Evolutionary conservation across 306 rosid genomes (phyloP).

Genomic region (Malus orientalis): DNA sequence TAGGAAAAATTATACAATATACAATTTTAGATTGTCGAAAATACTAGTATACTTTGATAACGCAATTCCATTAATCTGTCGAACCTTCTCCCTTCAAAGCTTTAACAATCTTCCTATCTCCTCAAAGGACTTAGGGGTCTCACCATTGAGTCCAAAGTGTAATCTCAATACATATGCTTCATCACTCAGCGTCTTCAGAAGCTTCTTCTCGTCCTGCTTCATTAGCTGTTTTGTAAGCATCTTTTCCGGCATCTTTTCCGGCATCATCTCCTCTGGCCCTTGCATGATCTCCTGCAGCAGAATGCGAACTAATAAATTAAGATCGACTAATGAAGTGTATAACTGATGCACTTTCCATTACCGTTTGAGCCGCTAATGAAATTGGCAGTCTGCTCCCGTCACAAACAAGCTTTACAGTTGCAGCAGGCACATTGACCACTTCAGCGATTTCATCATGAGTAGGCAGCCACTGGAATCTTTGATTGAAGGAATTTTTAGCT

Average conservation of each 20-base stretch:
- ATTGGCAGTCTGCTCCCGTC: constrained; percentile 45
- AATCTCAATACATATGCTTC: constrained; percentile 53
- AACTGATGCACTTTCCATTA: background rate
- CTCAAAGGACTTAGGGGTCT: constrained; percentile 42
- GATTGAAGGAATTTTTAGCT: constrained; percentile 42
- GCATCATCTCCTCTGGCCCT: constrained; percentile 54
- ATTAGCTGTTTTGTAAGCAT: constrained; percentile 32
- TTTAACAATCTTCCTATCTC: constrained; percentile 59
- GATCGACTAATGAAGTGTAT: background rate
- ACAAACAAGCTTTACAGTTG: constrained; percentile 45
- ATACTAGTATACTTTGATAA: constrained; percentile 29
- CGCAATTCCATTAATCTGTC: constrained; percentile 50
- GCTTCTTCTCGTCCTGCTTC: constrained; percentile 46
- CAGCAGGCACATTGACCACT: constrained; percentile 28
- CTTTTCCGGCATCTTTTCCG: constrained; percentile 58
- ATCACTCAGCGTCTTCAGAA: constrained; percentile 40
- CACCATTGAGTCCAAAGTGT: constrained; percentile 57
- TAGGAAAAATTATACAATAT: constrained; percentile 24
- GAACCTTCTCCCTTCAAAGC: constrained; percentile 60
- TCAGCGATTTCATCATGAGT: constrained; percentile 50
- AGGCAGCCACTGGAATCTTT: constrained; percentile 39
- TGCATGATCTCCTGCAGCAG: constrained; percentile 55
- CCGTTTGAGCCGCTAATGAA: constrained; percentile 20
- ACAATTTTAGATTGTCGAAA: constrained; percentile 31
- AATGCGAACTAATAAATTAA: background rate